phyloP scores from a whole-genome alignment of 805 yeast genomes.

The Candida qinlingensis region DNA sequence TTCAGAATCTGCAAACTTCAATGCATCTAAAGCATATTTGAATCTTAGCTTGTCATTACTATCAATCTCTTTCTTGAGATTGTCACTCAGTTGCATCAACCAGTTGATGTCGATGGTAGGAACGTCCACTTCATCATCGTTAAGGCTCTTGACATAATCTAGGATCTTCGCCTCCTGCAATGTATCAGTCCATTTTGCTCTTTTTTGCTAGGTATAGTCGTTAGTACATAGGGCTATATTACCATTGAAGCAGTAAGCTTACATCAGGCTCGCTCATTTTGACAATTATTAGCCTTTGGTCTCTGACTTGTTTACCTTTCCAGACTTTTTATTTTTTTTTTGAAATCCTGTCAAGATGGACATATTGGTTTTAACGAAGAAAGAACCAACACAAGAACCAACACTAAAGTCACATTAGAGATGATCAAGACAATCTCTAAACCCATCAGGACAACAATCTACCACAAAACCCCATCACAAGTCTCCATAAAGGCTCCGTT shows the following conservation, averaged over 20 bases:
- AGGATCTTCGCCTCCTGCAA: conserved; percentile 1
- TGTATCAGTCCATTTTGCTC: neutral
- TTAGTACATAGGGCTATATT: neutral
- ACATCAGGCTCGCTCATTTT: neutral
- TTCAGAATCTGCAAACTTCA: conserved; percentile 18
- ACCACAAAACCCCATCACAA: neutral
- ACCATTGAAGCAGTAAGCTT: neutral
- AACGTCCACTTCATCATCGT: neutral
- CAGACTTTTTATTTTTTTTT: too few relatives aligned
- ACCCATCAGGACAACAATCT: conserved; percentile 1
- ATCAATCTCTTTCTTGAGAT: neutral
- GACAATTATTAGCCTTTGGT: too few relatives aligned
- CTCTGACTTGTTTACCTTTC: neutral
- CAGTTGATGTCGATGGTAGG: conserved; percentile 11
- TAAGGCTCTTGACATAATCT: neutral
- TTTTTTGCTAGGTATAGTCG: neutral
- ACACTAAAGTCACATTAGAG: neutral
- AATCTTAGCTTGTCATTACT: conserved; percentile 11
- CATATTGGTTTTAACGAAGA: too few relatives aligned
- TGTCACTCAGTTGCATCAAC: conserved; percentile 8
- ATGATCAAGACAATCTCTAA: conserved; percentile 1
- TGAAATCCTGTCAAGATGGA: too few relatives aligned
- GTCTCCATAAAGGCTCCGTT: conserved; percentile 27
- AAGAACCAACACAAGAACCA: too few relatives aligned
- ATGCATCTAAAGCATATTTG: conserved; percentile 13